Percentiles rank a stretch among this genome's conserved stretches.
Evolutionary conservation across 202 grass and related monocot species (phyloP).

Genomic region (Dendrocalamus latiflorus): DNA sequence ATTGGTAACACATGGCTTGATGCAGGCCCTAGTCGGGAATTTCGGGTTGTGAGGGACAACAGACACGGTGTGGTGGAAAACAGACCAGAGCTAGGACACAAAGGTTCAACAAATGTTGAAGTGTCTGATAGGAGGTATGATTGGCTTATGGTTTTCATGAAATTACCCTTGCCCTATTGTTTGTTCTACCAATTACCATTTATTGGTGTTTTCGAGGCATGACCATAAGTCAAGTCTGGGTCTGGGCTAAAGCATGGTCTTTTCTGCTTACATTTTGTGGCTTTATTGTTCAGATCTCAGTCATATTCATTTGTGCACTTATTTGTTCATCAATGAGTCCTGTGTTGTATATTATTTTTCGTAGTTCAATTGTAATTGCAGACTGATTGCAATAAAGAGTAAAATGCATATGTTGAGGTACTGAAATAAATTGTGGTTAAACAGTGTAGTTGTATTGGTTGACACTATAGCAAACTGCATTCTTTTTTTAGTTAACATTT

Average conservation of each 20-base stretch:
- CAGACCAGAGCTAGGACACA: conserved; percentile 36
- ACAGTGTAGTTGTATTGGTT: background rate
- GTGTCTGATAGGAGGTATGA: conserved; percentile 51
- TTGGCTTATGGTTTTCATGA: background rate
- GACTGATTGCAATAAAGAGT: background rate
- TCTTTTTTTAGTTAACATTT: background rate
- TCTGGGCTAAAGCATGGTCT: background rate
- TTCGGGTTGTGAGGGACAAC: conserved; percentile 91
- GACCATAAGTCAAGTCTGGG: background rate
- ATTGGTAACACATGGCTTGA: conserved; percentile 29
- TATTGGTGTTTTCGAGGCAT: background rate
- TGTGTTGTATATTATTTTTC: background rate
- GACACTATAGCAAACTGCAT: background rate
- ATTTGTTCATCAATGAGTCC: background rate
- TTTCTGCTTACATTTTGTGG: background rate
- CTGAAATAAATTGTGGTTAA: background rate
- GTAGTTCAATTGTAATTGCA: background rate
- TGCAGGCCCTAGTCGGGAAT: conserved; percentile 74
- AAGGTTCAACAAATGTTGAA: conserved; percentile 21
- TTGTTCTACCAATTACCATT: background rate
- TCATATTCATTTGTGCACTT: background rate
- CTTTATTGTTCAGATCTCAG: background rate
- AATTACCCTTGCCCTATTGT: background rate
- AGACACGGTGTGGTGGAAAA: conserved; percentile 49
- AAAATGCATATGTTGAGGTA: background rate